Percentiles rank a stretch among this genome's conserved stretches.
Evolutionary conservation across 2,329 filamentous ascomycete genomes (phyloP).

Genomic region (Exophiala phaeomuriformis): DNA sequence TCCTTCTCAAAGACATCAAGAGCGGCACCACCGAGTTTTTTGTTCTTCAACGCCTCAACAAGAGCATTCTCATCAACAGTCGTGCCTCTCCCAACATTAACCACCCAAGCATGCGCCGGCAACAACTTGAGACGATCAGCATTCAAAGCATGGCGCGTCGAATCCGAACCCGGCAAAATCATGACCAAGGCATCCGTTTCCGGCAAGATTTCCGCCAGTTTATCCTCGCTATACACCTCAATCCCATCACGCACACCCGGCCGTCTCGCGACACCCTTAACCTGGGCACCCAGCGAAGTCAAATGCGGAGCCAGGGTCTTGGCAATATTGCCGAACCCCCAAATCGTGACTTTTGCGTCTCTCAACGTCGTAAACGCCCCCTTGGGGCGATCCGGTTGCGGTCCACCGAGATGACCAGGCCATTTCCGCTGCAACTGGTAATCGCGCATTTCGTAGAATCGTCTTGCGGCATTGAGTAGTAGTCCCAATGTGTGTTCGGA

Average conservation of each 20-base stretch:
- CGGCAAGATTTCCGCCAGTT: constrained; percentile 47
- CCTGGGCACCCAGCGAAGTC: constrained; percentile 49
- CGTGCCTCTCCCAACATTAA: constrained; percentile 46
- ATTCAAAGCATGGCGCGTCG: constrained; percentile 51
- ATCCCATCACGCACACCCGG: constrained; percentile 53
- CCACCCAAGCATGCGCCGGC: constrained; percentile 43
- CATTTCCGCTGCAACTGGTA: constrained; percentile 51
- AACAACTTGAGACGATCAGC: constrained; percentile 47
- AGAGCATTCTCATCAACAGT: constrained; percentile 59
- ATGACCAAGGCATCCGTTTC: constrained; percentile 60
- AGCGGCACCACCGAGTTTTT: constrained; percentile 56
- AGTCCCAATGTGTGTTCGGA: constrained; percentile 58
- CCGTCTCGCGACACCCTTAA: constrained; percentile 52
- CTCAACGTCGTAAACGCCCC: constrained; percentile 54
- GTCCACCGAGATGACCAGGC: constrained; percentile 56
- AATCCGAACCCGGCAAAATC: constrained; percentile 54
- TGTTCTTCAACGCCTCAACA: constrained; percentile 48
- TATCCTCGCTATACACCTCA: constrained; percentile 51
- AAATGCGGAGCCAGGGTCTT: constrained; percentile 53
- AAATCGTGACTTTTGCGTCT: constrained; percentile 52
- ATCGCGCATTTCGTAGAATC: constrained; percentile 43
- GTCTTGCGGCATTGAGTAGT: constrained; percentile 21
- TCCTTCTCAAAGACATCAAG: constrained; percentile 66
- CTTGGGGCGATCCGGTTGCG: constrained; percentile 41
- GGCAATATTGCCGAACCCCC: constrained; percentile 62